These are phyloP conservation scores for Paramecium bursaria DNA, from an alignment of 73 alveolate species.

Conservation along the genomic window DNA sequence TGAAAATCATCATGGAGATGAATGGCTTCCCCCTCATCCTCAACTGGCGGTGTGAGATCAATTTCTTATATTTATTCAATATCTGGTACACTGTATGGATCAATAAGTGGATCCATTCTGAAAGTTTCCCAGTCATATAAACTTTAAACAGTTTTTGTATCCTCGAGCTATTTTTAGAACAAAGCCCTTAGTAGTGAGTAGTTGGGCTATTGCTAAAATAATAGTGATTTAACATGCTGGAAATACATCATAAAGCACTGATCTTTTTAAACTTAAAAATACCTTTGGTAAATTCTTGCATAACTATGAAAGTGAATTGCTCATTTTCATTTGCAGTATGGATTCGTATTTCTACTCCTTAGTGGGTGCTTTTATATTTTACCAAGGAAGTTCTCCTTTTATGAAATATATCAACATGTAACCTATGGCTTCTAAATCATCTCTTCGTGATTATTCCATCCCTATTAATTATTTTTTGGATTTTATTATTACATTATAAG, in stretches of 20 bases:
- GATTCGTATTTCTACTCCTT: constrained; percentile 76
- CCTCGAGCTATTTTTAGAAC: constrained; percentile 1
- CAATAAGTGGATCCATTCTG: not conserved
- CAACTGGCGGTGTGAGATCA: constrained; percentile 46
- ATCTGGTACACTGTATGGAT: constrained; percentile 21
- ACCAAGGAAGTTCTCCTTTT: constrained; percentile 82
- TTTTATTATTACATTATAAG: constrained; percentile 31
- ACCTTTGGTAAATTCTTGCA: constrained; percentile 75
- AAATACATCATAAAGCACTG: constrained; percentile 74
- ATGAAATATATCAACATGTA: constrained; percentile 76
- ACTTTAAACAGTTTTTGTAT: not conserved
- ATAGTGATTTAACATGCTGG: constrained; percentile 68
- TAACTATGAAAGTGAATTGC: constrained; percentile 74
- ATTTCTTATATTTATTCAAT: constrained; percentile 18
- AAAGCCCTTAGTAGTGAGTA: constrained; percentile 58
- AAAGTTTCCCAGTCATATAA: constrained; percentile 47
- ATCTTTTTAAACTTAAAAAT: not conserved
- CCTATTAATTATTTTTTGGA: constrained; percentile 57
- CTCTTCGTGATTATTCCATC: constrained; percentile 83
- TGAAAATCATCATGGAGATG: constrained; percentile 18
- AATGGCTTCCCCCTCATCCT: constrained; percentile 56
- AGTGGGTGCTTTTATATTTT: constrained; percentile 65
- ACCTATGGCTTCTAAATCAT: constrained; percentile 85
- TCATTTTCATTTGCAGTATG: constrained; percentile 74
- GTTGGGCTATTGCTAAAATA: constrained; percentile 80